Conservation (phyloP, 2,329 filamentous ascomycete genomes). For the Microdochium nivale region DNA sequence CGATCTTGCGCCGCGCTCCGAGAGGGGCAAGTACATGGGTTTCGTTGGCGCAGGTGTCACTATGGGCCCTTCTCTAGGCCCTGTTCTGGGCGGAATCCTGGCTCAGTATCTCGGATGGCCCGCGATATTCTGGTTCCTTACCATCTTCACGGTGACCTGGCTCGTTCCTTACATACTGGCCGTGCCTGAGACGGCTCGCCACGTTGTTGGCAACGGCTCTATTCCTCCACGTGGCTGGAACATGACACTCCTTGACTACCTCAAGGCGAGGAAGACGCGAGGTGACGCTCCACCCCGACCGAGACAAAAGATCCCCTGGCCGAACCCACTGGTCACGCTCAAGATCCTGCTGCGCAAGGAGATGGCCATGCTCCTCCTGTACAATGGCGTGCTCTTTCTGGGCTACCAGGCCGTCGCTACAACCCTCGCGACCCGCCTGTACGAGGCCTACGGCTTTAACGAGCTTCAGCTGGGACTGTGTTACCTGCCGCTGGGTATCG, state of each 20-base stretch:
- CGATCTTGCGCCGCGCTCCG: conserved; percentile 59
- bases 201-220: conserved; percentile 55
- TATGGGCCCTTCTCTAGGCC: conserved; percentile 44
- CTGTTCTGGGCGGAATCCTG: conserved; percentile 56
- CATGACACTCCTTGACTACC: conserved; percentile 43
- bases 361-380: conserved; percentile 42
- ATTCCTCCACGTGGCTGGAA: conserved; percentile 50
- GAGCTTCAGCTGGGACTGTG: conserved; percentile 44
- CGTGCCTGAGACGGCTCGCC: conserved; percentile 51
- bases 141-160: conserved; percentile 42
- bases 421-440: conserved; percentile 42
- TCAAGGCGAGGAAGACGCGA: conserved; percentile 15
- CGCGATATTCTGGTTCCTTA: conserved; percentile 62
- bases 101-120: conserved; percentile 57
- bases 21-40: conserved; percentile 67
- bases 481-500: conserved; percentile 44
- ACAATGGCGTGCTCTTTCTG: conserved; percentile 45
- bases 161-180: conserved; percentile 45
- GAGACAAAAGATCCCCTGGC: conserved; percentile 37
- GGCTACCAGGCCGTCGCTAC: conserved; percentile 46
- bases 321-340: conserved; percentile 49
- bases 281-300: conserved; percentile 24
- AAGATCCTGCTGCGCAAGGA: conserved; percentile 48
- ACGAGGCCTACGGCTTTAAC: conserved; percentile 40
- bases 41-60: conserved; percentile 52